These are phyloP conservation scores for Fusarium metavorans DNA, from an alignment of 2,329 filamentous ascomycete genomes.

Conservation along the genomic window DNA sequence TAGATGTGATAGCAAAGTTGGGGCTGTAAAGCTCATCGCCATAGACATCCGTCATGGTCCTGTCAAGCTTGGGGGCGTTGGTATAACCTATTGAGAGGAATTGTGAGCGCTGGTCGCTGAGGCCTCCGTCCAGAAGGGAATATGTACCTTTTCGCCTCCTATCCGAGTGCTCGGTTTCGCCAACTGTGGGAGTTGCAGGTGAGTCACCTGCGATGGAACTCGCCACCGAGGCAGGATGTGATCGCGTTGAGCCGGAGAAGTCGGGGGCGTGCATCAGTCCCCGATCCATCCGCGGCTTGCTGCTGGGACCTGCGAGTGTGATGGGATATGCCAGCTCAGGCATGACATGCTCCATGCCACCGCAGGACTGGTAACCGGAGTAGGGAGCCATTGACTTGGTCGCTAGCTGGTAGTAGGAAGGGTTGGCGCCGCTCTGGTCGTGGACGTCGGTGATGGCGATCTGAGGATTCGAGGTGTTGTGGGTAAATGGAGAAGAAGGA, in stretches of 20 bases:
- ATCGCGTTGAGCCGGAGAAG: slow-evolving; percentile 55
- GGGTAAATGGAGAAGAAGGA: slow-evolving; percentile 69
- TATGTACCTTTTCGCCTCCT: slow-evolving; percentile 68
- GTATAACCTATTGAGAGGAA: slow-evolving; percentile 60
- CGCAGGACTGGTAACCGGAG: slow-evolving; percentile 54
- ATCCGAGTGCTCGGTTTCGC: slow-evolving; percentile 62
- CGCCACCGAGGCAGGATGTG: slow-evolving; percentile 68
- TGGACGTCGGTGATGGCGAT: slow-evolving; percentile 65
- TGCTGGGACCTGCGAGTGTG: slow-evolving; percentile 51
- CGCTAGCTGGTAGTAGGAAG: slow-evolving; percentile 59
- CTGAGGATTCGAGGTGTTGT: slow-evolving; percentile 68
- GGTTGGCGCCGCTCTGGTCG: slow-evolving; percentile 53
- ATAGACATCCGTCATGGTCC: slow-evolving; percentile 88
- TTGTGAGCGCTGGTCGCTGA: slow-evolving; percentile 68
- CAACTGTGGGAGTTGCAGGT: slow-evolving; percentile 66
- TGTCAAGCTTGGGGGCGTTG: slow-evolving; percentile 79
- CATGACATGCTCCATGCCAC: slow-evolving; percentile 51
- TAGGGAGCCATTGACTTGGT: slow-evolving; percentile 60
- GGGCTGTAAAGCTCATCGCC: slow-evolving; percentile 88
- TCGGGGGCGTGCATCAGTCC: slow-evolving; percentile 61
- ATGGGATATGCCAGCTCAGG: slow-evolving; percentile 56
- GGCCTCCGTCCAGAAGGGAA: slow-evolving; percentile 2
- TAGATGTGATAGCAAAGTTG: slow-evolving; percentile 69
- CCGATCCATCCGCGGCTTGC: slow-evolving; percentile 55
- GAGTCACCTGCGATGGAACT: slow-evolving; percentile 70